These are phyloP conservation scores for Rhodotorula taiwanensis DNA, from an alignment of 768 basidiomycete genomes.

Conservation along the genomic window DNA sequence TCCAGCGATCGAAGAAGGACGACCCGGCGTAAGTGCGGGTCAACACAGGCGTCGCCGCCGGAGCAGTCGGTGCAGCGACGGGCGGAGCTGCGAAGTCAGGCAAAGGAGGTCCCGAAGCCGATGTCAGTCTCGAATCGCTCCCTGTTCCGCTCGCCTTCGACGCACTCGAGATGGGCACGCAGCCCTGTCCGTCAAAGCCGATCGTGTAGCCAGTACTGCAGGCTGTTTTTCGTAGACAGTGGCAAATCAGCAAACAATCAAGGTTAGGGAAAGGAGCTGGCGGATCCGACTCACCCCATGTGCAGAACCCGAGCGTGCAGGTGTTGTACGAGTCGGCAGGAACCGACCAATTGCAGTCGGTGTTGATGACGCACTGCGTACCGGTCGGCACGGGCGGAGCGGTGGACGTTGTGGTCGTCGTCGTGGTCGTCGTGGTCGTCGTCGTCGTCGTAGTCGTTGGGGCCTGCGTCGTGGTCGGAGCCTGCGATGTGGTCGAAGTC, in stretches of 20 bases:
- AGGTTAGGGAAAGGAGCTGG: too few relatives aligned
- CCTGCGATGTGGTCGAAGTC: too few relatives aligned
- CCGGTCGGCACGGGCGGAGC: too few relatives aligned
- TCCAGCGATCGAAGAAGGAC: neutral
- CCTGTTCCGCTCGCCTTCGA: neutral
- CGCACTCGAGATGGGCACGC: neutral
- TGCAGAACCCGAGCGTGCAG: constrained; percentile 1
- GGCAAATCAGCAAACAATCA: neutral
- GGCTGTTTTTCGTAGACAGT: neutral
- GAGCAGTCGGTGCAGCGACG: neutral
- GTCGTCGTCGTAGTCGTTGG: neutral
- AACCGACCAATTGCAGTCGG: neutral
- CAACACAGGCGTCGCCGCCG: neutral
- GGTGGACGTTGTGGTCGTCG: neutral
- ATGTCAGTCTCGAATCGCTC: neutral
- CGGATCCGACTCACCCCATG: neutral
- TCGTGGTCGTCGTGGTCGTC: neutral
- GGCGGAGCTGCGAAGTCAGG: too few relatives aligned
- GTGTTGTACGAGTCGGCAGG: neutral
- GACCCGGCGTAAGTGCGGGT: neutral
- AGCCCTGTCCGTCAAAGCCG: neutral
- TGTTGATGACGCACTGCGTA: neutral
- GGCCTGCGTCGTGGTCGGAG: neutral
- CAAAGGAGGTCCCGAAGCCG: too few relatives aligned
- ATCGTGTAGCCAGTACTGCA: constrained; percentile 5